A percentile compares a stretch with the other conserved stretches of the same genome.
Conservation (phyloP, 345 rosid species). For the Gossypium turneri region DNA sequence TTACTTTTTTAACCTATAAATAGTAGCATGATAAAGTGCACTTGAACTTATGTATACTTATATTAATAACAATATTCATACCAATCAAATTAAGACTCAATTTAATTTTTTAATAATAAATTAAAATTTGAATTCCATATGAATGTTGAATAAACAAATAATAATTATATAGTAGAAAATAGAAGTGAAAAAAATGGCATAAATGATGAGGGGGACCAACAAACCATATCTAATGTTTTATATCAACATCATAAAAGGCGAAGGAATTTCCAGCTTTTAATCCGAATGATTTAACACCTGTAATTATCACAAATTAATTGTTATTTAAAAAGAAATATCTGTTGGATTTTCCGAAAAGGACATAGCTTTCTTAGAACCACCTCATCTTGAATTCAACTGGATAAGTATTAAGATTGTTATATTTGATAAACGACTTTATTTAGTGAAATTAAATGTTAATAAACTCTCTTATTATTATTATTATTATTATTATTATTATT, state of each 20-base stretch:
- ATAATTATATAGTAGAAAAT: background rate
- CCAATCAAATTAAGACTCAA: no score
- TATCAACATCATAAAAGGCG: background rate
- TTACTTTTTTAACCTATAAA: no score
- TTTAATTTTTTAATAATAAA: no score
- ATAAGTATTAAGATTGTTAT: no score
- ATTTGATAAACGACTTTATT: no score
- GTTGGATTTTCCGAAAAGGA: background rate
- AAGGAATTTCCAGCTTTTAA: constrained; percentile 5
- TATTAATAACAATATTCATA: fast-evolving
- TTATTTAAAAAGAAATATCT: background rate
- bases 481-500: background rate
- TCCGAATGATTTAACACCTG: background rate
- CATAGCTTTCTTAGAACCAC: constrained; percentile 8
- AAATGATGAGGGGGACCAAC: constrained; percentile 12
- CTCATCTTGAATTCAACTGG: no score
- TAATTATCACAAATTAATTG: background rate
- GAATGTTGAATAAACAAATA: no score
- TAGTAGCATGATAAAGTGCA: no score
- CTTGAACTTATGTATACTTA: fast-evolving
- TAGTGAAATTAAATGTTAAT: no score
- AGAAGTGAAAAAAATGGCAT: background rate
- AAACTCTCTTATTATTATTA: background rate
- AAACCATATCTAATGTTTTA: constrained; percentile 1
- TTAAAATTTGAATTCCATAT: no score